Evolutionary conservation across 176 grass and related monocot genomes (phyloP), one percentile per base, ranked within the genome.

Genomic region (Typha latifolia): DNA sequence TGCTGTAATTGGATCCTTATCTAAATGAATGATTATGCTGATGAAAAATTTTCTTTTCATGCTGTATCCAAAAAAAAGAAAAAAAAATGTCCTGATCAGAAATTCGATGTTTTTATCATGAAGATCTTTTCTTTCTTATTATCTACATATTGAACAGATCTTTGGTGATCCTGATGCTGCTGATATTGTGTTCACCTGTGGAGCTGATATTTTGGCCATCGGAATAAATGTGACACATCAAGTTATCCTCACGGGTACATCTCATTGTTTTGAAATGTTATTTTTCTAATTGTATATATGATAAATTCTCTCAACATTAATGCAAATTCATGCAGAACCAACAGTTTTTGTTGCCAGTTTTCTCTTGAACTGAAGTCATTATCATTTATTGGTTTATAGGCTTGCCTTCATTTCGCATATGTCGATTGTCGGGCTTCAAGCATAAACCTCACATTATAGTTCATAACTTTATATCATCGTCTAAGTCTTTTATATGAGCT

Each of bases 201-300:
- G 89, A 63, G 94, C 89, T 82, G 89, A 97, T 89, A 82, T 92
- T 79, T 90, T 92, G 69, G 81, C 85, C 3, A 71, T 92, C 32
- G 89, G 94, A 73, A 66, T 97, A 82, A 97, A 97, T 75, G 74
- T 92, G 27, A 97, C 94, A 0, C 94, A 97, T 37, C 89, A 97
- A 90, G 89, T 97, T 52, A 32, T 97, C 73, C 78, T 97, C 67
- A 80, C 85, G 14, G 85, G 94, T 90, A 67, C 0, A 16, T 51
- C 47, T 13, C 16, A 51, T 48, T 12, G 16, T 2, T 49, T 9
- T 59, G 15, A 59, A 22, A 19, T 59, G 0, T 59, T 4, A 16
- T 59, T 21, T 59, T 19, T 9, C 18, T 59, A 19, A 19, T 59
- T 16, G 11, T 59, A 59, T 59, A 59, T 21, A 59, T 59, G 4